Conservation (phyloP, 352 stramenopile genomes). For the Thalassiosira gravida region DNA sequence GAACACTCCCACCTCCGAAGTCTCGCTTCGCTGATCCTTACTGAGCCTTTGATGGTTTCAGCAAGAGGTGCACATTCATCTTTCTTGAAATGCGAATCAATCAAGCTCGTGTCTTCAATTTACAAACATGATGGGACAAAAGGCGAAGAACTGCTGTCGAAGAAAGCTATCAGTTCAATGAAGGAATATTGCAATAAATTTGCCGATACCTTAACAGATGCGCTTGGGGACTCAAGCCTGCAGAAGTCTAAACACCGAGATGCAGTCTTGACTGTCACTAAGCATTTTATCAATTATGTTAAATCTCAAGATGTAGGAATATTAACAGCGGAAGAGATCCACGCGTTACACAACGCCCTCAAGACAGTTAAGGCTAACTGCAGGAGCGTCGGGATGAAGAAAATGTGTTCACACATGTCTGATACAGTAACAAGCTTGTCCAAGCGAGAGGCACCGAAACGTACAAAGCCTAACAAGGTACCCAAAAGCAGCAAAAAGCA, state of each 20-base stretch:
- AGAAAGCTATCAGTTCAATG: conserved; percentile 18
- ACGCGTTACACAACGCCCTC: too few species aligned
- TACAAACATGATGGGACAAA: conserved; percentile 30
- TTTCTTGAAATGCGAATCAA: conserved; percentile 73
- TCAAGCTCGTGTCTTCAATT: conserved; percentile 59
- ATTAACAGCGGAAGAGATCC: too few species aligned
- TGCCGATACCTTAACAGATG: conserved; percentile 16
- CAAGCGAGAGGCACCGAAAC: too few species aligned
- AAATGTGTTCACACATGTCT: too few species aligned
- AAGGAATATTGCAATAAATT: conserved; percentile 28
- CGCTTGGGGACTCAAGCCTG: conserved; percentile 25
- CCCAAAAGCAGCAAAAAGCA: too few species aligned
- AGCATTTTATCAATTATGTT: conserved; percentile 36
- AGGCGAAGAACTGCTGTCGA: conserved; percentile 19
- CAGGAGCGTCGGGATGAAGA: too few species aligned
- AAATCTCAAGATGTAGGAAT: conserved; percentile 29
- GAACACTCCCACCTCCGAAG: too few species aligned
- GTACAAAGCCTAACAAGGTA: too few species aligned
- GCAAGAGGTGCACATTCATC: conserved; percentile 49
- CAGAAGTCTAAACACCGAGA: conserved; percentile 45
- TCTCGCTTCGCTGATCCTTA: conserved; percentile 36
- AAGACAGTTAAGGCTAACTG: too few species aligned
- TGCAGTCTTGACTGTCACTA: conserved; percentile 35
- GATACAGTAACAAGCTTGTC: too few species aligned
- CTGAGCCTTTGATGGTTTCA: conserved; percentile 39